Base-by-base conservation (phyloP, 140 eudicot genomes). In the Senecio squalidus region DNA sequence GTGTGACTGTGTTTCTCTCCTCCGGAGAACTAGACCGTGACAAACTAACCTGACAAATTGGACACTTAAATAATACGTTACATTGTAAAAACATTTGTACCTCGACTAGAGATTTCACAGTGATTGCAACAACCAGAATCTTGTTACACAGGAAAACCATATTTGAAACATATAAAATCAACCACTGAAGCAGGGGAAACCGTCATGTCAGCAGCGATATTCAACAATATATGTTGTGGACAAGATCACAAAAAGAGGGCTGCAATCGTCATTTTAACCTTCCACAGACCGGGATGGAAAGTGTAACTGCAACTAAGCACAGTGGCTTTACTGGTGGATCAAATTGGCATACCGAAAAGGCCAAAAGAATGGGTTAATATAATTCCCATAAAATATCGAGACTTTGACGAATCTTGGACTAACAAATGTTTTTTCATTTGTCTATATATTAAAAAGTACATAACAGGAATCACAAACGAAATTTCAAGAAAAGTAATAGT, bases 241-340 rank as follows among this genome's bases (percentile, higher is more conserved):
- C 88, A 88, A 9, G 74, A 65, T n/a, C n/a, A n/a, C 10, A 64
- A 71, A 50, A 82, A 82, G 73, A 43, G 20, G 66, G 85, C 57
- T 50, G 57, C 64, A 9, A 52, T 78, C 68, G 34, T 78, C 61
- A 48, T 82, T 7, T 20, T 78, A 16, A 85, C 85, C 3, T 62
- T 79, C 36, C 85, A 74, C 45, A 79, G 71, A 71, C 64, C 46
- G 92, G 80, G 10, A 77, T 74, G 64, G 74, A 53, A 39, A 74
- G 79, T 61, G 85, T 86, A 10, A 33, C 80, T 54, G 55, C 51
- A 45, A 10, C 88, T 83, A 1, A 82, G 88, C 64, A 74, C 92
- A 4, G 88, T 79, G 53, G 88, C 81, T 1, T 70, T 82, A 64
- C 51, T 86, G 18, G 85, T 86, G 39, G 92, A 86, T 68, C 92